These are phyloP conservation scores for Lepidium aucheri DNA, from an alignment of 345 rosid genomes.

Conservation along the genomic window DNA sequence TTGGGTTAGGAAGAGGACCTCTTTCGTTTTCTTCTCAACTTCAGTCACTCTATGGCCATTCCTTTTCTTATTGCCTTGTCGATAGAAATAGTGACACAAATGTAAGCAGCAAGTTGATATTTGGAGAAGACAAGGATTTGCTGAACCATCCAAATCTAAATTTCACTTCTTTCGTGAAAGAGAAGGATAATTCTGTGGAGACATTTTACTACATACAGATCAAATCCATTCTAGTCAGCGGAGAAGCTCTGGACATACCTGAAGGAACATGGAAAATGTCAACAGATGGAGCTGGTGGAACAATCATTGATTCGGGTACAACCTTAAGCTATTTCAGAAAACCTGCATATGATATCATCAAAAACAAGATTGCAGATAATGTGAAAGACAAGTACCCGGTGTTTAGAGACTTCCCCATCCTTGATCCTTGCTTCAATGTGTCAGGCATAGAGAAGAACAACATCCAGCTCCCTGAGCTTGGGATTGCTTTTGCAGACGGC, in stretches of 20 bases:
- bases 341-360: conserved; percentile 56
- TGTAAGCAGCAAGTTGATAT: conserved; percentile 69
- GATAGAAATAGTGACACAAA: conserved; percentile 50
- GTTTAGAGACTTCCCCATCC: conserved; percentile 43
- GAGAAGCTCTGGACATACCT: conserved; percentile 52
- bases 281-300: conserved; percentile 65
- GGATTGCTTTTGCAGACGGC: conserved; percentile 56
- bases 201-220: conserved; percentile 68
- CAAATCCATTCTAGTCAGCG: conserved; percentile 55
- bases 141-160: conserved; percentile 48
- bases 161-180: conserved; percentile 56
- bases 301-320: conserved; percentile 77
- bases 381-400: conserved; percentile 41
- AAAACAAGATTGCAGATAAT: conserved; percentile 47
- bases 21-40: conserved; percentile 82
- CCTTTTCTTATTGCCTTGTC: conserved; percentile 78
- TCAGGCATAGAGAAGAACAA: conserved; percentile 44
- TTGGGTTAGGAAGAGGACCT: conserved; percentile 87
- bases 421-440: conserved; percentile 81
- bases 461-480: conserved; percentile 55
- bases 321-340: conserved; percentile 58
- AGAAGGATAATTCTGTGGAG: conserved; percentile 27
- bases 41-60: conserved; percentile 62
- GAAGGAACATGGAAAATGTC: conserved; percentile 62
- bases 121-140: conserved; percentile 57